phyloP scores from a whole-genome alignment of 192 early-diverging fungal genomes.

The Rhizoclosmatium sp. region DNA sequence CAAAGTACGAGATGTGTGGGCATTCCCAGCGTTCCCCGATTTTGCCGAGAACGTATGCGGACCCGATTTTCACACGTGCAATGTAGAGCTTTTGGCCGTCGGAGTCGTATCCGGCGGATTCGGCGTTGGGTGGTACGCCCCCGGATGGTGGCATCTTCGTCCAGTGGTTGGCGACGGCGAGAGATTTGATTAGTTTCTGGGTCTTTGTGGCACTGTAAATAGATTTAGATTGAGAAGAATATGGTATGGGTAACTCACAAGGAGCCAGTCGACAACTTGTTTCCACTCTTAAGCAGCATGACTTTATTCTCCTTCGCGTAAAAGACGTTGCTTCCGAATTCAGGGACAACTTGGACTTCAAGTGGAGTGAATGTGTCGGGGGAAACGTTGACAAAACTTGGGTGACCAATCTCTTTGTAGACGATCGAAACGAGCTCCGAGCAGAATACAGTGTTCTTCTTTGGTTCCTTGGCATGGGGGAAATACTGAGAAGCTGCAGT shows the following conservation, averaged over 20 bases:
- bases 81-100: constrained; percentile 27
- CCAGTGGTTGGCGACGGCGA: constrained; percentile 3
- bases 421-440: constrained; percentile 43
- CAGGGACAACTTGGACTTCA: constrained; percentile 38
- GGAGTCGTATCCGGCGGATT: constrained; percentile 24
- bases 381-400: constrained; percentile 23
- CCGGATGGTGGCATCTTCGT: background rate
- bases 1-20: constrained; percentile 23
- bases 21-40: background rate
- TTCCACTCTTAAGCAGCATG: constrained; percentile 6
- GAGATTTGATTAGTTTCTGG: constrained; percentile 11
- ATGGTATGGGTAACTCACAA: background rate
- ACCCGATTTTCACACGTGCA: constrained; percentile 36
- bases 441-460: constrained; percentile 47
- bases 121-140: constrained; percentile 12
- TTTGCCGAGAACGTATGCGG: constrained; percentile 17
- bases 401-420: constrained; percentile 31
- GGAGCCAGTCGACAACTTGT: background rate
- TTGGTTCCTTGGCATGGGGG: constrained; percentile 3
- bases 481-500: constrained; percentile 10
- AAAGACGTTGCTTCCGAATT: constrained; percentile 26
- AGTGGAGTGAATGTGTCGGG: constrained; percentile 49
- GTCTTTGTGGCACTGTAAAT: background rate
- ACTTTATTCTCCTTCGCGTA: constrained; percentile 36
- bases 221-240: background rate